These are phyloP conservation scores for Mortierella antarctica DNA, from an alignment of 192 early-diverging fungal genomes.

Conservation along the genomic window DNA sequence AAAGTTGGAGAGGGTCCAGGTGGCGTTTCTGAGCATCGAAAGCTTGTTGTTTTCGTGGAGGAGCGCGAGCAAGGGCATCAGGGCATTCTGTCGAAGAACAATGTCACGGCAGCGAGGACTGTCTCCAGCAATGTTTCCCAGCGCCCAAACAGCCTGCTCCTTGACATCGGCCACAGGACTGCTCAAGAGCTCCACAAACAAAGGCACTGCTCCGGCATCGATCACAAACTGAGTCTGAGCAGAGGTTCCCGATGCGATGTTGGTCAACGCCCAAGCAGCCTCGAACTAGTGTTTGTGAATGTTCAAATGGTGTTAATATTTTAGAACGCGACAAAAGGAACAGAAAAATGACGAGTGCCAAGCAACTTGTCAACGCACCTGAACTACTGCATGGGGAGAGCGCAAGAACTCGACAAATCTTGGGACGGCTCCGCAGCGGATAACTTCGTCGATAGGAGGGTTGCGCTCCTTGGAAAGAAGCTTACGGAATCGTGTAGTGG, in stretches of 20 bases:
- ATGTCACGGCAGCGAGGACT: constrained; percentile 90
- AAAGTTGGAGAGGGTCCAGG: constrained; percentile 99
- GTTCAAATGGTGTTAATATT: too few relatives aligned
- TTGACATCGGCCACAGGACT: constrained; percentile 88
- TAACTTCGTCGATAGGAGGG: constrained; percentile 97
- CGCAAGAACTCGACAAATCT: constrained; percentile 94
- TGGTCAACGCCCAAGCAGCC: constrained; percentile 98
- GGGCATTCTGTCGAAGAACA: constrained; percentile 84
- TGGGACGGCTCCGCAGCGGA: constrained; percentile 91
- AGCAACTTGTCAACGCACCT: constrained; percentile 63
- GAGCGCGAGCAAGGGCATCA: constrained; percentile 88
- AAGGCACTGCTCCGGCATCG: constrained; percentile 90
- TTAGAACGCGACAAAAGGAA: neutral
- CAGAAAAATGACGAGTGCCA: constrained; percentile 10
- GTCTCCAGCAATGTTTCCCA: constrained; percentile 99
- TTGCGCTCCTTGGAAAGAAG: constrained; percentile 93
- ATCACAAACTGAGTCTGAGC: constrained; percentile 95
- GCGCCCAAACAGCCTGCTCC: constrained; percentile 99
- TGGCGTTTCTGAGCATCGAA: constrained; percentile 98
- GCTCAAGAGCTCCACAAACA: constrained; percentile 90
- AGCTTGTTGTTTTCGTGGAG: constrained; percentile 93
- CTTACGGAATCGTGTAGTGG: constrained; percentile 93
- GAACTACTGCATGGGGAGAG: constrained; percentile 85
- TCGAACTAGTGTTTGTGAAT: constrained; percentile 77
- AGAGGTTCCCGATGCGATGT: constrained; percentile 97